Base-by-base conservation (phyloP, 768 basidiomycete genomes). In the Leucocoprinus sp. region DNA sequence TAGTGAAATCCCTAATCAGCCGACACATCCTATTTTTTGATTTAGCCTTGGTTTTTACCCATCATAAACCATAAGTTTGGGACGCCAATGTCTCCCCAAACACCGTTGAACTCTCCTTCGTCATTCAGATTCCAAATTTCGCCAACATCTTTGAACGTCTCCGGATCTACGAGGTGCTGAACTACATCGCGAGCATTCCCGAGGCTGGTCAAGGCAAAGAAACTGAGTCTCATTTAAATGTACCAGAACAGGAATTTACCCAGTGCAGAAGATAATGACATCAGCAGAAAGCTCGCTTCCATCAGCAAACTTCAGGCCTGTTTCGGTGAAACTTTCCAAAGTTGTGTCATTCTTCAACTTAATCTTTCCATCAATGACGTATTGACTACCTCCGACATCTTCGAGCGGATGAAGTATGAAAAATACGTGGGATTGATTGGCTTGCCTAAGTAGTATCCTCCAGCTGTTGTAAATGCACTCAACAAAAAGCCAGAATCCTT, bases 291-390 rank as follows among this genome's bases (percentile, higher is more conserved):
- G 55, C 43, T 66, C 61, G 24, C 58, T 64, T 8, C 74, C 72
- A 48, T 76, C 64, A 24, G 67, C 68, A 46, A 77, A 77, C 33
- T 58, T 54, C 15, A 78, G 38, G 4, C 70, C 71, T 7, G 51
- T 55, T 37, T 64, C 50, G 6, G 63, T 69, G 54, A 77, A 73
- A 12, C 56, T 56, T 43, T 64, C 58, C 47, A 82, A 68, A 23
- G 58, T 57, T 28, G 63, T 59, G 33, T 76, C 76, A 57, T 69
- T 76, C 63, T 82, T 82, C 47, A 84, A 59, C 58, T 80, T 80
- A 65, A 84, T 81, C 56, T 80, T 76, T 12, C 80, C 78, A 46
- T 80, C 76, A 22, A 69, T 67, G 50, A 83, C 75, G 45, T 75
- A 60, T 56, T 76, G 67, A 48, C 71, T 72, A 2, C 72, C 72